A percentile compares a stretch with the other conserved stretches of the same genome.
phyloP scores from a whole-genome alignment of 257 asterid species.

The Solanum clarkiae region DNA sequence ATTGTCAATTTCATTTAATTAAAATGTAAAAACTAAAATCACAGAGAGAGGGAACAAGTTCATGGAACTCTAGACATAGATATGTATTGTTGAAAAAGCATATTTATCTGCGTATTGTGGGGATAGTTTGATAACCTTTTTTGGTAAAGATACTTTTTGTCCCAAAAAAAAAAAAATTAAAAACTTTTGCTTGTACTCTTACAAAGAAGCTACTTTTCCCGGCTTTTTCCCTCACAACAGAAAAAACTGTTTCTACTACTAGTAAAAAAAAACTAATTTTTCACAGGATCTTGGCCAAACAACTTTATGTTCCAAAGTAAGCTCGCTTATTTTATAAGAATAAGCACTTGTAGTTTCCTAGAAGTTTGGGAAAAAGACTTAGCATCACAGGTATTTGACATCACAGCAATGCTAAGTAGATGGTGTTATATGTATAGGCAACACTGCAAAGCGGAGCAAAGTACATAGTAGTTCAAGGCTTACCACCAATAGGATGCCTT shows the following conservation, averaged over 20 bases:
- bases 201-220: not conserved
- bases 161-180: not conserved
- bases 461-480: slow-evolving; percentile 29
- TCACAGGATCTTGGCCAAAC: not conserved
- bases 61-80: not conserved
- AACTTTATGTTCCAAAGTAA: not conserved
- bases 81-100: not conserved
- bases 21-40: not conserved
- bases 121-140: not conserved
- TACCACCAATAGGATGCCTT: slow-evolving; percentile 46
- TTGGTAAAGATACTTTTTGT: not conserved
- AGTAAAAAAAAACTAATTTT: not conserved
- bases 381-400: not conserved
- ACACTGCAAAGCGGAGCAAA: slow-evolving; percentile 23
- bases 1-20: not conserved
- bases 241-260: not conserved
- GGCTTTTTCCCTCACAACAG: not conserved
- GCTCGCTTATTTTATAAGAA: not conserved
- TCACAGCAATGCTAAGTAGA: not conserved
- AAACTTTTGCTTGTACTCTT: not conserved
- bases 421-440: slow-evolving; percentile 1
- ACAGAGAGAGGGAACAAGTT: not conserved
- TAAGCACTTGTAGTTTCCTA: not conserved
- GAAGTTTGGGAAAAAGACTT: not conserved
- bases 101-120: not conserved